Conservation (phyloP, 805 yeast genomes). For the Nakazawaea ernobii region DNA sequence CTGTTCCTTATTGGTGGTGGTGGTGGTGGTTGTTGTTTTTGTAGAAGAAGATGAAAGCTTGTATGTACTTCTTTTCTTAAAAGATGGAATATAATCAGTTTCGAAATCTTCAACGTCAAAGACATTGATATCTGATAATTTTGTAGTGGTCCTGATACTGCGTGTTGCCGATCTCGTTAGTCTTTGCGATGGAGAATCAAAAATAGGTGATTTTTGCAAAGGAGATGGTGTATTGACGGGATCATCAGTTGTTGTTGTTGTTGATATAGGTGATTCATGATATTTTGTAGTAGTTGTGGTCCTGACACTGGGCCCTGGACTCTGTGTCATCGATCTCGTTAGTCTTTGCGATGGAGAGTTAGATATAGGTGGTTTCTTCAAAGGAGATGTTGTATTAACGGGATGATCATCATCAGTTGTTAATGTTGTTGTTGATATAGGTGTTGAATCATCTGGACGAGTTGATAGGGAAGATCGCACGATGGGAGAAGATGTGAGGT, state of each 20-base stretch:
- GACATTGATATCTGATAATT: neutral
- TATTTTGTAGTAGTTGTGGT: neutral
- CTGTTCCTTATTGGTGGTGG: neutral
- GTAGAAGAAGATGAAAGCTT: neutral
- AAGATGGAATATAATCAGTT: neutral
- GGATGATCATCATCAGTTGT: too few relatives aligned
- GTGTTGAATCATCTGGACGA: too few relatives aligned
- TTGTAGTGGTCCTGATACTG: neutral
- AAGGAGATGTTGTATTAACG: neutral
- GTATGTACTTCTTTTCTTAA: neutral
- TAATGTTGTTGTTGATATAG: neutral
- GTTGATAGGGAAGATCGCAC: too few relatives aligned
- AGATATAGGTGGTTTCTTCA: neutral
- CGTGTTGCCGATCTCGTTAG: neutral
- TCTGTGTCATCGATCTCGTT: neutral
- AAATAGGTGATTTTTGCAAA: neutral
- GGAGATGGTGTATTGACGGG: neutral
- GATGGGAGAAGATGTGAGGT: neutral
- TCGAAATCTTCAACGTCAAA: neutral
- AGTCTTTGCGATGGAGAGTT: neutral
- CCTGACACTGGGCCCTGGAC: neutral
- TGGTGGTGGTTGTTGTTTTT: too few relatives aligned
- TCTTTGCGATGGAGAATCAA: neutral
- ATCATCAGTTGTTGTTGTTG: too few relatives aligned
- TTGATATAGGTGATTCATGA: neutral